Evolutionary conservation across 2,329 filamentous ascomycete genomes (phyloP).

Genomic region (Neopestalotiopsis sp.): DNA sequence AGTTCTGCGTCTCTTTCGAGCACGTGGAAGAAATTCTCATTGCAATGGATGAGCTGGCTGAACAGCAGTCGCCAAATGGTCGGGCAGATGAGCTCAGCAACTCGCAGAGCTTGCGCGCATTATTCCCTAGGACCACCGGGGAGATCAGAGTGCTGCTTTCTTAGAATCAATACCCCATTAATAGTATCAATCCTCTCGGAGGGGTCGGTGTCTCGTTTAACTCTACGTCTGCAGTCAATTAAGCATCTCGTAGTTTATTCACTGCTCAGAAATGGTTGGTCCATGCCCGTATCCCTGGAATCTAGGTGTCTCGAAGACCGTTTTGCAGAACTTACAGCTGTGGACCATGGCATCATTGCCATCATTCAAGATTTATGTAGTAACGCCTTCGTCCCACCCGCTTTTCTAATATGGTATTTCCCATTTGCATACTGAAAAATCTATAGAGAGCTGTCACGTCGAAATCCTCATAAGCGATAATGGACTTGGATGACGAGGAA

Average conservation of each 20-base stretch:
- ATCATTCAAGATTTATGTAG: neutral
- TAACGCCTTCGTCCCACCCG: neutral
- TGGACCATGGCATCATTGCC: neutral
- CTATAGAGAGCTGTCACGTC: too few relatives aligned
- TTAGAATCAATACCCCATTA: slow-evolving; percentile 31
- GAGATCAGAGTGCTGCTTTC: slow-evolving; percentile 66
- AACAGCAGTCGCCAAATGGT: slow-evolving; percentile 26
- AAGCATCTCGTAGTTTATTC: neutral
- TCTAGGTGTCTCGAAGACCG: neutral
- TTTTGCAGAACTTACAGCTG: neutral
- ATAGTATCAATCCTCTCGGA: neutral
- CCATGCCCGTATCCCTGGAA: neutral
- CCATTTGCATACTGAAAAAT: too few relatives aligned
- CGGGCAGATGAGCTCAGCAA: slow-evolving; percentile 30
- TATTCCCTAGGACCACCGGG: slow-evolving; percentile 64
- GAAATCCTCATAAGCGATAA: too few relatives aligned
- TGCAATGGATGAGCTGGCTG: slow-evolving; percentile 44
- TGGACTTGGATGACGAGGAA: too few relatives aligned
- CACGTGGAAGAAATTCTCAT: slow-evolving; percentile 57
- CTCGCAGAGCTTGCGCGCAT: slow-evolving; percentile 40
- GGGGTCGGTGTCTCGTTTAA: neutral
- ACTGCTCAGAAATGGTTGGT: neutral
- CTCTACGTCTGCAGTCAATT: neutral
- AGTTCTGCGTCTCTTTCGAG: slow-evolving; percentile 86
- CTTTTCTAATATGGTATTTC: neutral